Conservation (phyloP, 116 monocot genomes). For the Phalaenopsis hybrid region DNA sequence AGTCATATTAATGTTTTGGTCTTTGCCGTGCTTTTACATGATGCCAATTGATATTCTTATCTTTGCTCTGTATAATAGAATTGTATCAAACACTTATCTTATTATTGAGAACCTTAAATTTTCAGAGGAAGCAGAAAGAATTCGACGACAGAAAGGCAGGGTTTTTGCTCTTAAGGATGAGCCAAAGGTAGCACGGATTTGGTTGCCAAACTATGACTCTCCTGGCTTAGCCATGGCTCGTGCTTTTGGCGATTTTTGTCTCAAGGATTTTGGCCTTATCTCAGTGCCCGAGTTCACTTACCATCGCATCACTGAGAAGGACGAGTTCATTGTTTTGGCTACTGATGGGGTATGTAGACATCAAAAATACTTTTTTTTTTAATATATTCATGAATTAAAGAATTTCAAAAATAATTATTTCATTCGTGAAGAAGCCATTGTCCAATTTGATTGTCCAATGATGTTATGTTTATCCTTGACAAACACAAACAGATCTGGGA, state of each 20-base stretch:
- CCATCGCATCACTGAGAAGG: constrained; percentile 9
- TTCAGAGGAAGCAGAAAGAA: constrained; percentile 26
- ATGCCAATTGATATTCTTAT: neutral
- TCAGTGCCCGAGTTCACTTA: constrained; percentile 23
- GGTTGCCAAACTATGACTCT: constrained; percentile 17
- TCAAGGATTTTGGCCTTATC: constrained; percentile 27
- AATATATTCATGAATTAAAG: neutral
- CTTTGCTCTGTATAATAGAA: neutral
- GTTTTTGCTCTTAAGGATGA: constrained; percentile 26
- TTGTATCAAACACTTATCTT: neutral
- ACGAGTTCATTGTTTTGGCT: constrained; percentile 29
- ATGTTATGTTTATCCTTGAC: neutral
- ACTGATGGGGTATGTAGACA: constrained; percentile 22
- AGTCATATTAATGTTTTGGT: too few relatives aligned
- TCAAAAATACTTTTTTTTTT: neutral
- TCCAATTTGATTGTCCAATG: neutral
- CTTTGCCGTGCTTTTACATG: neutral
- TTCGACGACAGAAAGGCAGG: constrained; percentile 10
- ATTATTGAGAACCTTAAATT: neutral
- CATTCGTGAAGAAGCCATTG: neutral
- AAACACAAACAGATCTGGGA: constrained; percentile 15
- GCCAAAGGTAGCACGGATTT: constrained; percentile 22
- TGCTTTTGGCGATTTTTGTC: constrained; percentile 28
- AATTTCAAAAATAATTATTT: neutral
- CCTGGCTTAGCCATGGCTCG: constrained; percentile 29